A percentile compares a stretch with the other conserved stretches of the same genome.
Conservation (phyloP, 345 rosid genomes). For the Hypericum androsaemum region DNA sequence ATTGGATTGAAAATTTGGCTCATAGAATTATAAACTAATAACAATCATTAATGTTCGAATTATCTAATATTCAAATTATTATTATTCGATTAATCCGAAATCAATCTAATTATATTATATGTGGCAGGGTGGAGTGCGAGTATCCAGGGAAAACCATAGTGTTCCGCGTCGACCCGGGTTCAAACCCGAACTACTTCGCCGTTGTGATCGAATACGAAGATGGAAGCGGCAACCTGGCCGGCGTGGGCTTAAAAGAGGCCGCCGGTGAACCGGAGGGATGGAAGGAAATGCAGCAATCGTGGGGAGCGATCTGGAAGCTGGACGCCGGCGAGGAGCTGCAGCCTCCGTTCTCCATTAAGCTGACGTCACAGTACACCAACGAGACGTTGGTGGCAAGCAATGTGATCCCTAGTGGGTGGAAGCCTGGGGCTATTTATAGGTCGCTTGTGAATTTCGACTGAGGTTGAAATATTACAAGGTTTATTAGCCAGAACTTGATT, state of each 20-base stretch:
- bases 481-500: background rate
- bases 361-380: constrained; percentile 30
- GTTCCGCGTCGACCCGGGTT: constrained; percentile 36
- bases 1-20: no score
- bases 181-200: constrained; percentile 35
- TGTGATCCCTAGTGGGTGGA: constrained; percentile 48
- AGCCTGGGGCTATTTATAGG: constrained; percentile 33
- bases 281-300: constrained; percentile 39
- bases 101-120: background rate
- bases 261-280: constrained; percentile 15
- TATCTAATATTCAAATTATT: no score
- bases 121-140: constrained; percentile 30
- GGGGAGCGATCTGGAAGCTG: constrained; percentile 57
- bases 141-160: constrained; percentile 26
- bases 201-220: constrained; percentile 33
- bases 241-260: constrained; percentile 19
- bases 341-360: constrained; percentile 33
- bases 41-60: no score
- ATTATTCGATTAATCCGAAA: background rate
- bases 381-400: constrained; percentile 29
- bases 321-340: constrained; percentile 25
- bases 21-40: no score
- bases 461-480: background rate
- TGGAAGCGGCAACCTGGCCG: constrained; percentile 41
- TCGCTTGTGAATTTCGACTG: constrained; percentile 30